phyloP scores from a whole-genome alignment of 2,329 filamentous ascomycete species.

The Neodidymelliopsis sp. region DNA sequence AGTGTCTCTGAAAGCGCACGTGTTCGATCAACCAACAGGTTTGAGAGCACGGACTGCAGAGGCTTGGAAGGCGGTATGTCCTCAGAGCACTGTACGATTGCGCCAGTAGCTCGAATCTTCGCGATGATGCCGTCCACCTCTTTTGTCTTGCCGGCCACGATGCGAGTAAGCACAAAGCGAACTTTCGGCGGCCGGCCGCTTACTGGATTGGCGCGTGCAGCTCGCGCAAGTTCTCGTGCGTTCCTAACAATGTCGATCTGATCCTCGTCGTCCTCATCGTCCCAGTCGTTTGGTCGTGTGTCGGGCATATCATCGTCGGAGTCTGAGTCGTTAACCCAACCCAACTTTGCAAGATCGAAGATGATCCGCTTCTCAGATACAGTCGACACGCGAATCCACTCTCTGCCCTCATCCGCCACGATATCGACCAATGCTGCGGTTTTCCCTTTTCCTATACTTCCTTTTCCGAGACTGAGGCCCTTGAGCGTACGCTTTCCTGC shows the following conservation, averaged over 20 bases:
- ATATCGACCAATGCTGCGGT: constrained; percentile 68
- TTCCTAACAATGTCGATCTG: constrained; percentile 67
- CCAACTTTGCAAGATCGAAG: constrained; percentile 73
- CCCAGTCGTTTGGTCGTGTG: constrained; percentile 28
- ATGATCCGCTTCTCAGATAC: constrained; percentile 69
- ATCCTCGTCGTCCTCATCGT: constrained; percentile 61
- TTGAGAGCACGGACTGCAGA: constrained; percentile 35
- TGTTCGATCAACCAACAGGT: constrained; percentile 50
- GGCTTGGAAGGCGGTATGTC: constrained; percentile 34
- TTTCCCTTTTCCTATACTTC: constrained; percentile 53
- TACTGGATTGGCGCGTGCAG: constrained; percentile 64
- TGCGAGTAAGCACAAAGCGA: constrained; percentile 67
- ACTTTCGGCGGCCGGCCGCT: constrained; percentile 67
- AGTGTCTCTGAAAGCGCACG: constrained; percentile 53
- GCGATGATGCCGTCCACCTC: constrained; percentile 66
- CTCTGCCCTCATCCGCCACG: constrained; percentile 66
- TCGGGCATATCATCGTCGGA: constrained; percentile 52
- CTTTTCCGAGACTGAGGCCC: constrained; percentile 35
- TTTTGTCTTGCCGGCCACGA: constrained; percentile 57
- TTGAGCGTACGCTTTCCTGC: constrained; percentile 33
- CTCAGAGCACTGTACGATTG: constrained; percentile 41
- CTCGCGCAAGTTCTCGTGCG: constrained; percentile 65
- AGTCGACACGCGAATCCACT: constrained; percentile 75
- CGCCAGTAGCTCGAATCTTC: constrained; percentile 62
- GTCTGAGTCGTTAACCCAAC: constrained; percentile 62